Evolutionary conservation across 2,329 filamentous ascomycete genomes (phyloP).

Genomic region (Stemphylium lycopersici): DNA sequence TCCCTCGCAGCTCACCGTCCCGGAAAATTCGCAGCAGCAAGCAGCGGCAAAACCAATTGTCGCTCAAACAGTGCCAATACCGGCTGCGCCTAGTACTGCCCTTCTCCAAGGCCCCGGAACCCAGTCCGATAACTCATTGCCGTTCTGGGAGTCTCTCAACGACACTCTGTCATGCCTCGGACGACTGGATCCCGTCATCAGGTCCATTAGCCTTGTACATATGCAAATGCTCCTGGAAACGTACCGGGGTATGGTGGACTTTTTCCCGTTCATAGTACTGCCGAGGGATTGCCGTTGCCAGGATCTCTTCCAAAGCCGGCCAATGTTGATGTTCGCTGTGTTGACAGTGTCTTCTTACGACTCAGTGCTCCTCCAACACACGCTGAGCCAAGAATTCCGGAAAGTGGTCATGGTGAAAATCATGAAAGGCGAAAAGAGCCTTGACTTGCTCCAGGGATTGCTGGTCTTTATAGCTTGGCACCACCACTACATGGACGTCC

Average conservation of each 20-base stretch:
- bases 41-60: slow-evolving; percentile 18
- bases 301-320: slow-evolving; percentile 39
- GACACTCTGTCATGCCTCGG: slow-evolving; percentile 39
- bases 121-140: slow-evolving; percentile 32
- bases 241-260: slow-evolving; percentile 42
- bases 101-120: slow-evolving; percentile 33
- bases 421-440: slow-evolving; percentile 45
- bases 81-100: slow-evolving; percentile 21
- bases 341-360: slow-evolving; percentile 44
- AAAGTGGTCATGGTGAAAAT: slow-evolving; percentile 44
- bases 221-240: slow-evolving; percentile 44
- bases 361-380: slow-evolving; percentile 36
- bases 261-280: slow-evolving; percentile 43
- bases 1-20: slow-evolving; percentile 24
- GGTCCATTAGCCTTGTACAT: slow-evolving; percentile 43
- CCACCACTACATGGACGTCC: slow-evolving; percentile 46
- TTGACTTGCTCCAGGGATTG: slow-evolving; percentile 42
- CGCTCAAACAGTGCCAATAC: slow-evolving; percentile 21
- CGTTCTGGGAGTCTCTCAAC: slow-evolving; percentile 45
- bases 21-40: slow-evolving; percentile 30
- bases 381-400: slow-evolving; percentile 44
- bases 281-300: slow-evolving; percentile 36
- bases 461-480: slow-evolving; percentile 48
- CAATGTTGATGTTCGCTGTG: slow-evolving; percentile 44
- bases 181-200: slow-evolving; percentile 41